phyloP scores from a whole-genome alignment of 192 early-diverging fungal genomes.

The Gonapodya sp. region DNA sequence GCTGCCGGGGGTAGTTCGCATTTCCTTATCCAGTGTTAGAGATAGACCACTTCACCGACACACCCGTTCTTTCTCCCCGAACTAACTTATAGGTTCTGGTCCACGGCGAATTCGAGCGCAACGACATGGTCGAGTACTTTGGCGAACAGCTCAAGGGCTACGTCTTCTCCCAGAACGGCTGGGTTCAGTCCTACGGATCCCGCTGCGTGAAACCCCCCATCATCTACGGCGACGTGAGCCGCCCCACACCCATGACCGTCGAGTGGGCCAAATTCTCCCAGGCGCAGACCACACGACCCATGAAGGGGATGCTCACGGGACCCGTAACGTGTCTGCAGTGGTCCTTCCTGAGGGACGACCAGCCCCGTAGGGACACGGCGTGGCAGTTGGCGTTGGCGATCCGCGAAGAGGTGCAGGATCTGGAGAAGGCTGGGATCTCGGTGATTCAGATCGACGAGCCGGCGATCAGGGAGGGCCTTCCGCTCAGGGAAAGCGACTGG shows the following conservation, averaged over 20 bases:
- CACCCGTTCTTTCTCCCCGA: not conserved
- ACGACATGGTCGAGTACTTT: conserved; percentile 94
- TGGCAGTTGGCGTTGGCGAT: conserved; percentile 89
- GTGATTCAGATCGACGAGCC: conserved; percentile 98
- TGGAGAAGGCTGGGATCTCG: conserved; percentile 84
- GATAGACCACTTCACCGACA: too few relatives aligned
- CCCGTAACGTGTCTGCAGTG: conserved; percentile 96
- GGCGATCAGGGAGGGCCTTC: conserved; percentile 96
- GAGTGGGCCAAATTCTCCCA: conserved; percentile 77
- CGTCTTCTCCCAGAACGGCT: conserved; percentile 90
- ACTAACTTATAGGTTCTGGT: conserved; percentile 75
- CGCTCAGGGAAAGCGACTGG: conserved; percentile 79
- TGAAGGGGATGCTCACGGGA: conserved; percentile 99
- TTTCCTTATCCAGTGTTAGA: too few relatives aligned
- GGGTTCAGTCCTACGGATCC: conserved; percentile 95
- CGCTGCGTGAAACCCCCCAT: conserved; percentile 95
- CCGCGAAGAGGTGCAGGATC: conserved; percentile 89
- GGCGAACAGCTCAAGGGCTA: conserved; percentile 89
- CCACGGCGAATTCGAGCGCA: conserved; percentile 97
- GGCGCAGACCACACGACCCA: conserved; percentile 73
- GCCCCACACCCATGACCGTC: conserved; percentile 88
- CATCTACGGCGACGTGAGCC: conserved; percentile 92
- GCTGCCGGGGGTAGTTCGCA: too few relatives aligned
- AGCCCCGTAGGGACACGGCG: conserved; percentile 71
- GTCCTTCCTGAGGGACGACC: conserved; percentile 98